Evolutionary conservation across 2,329 filamentous ascomycete genomes (phyloP).

Genomic region (Nigrospora osmanthi): DNA sequence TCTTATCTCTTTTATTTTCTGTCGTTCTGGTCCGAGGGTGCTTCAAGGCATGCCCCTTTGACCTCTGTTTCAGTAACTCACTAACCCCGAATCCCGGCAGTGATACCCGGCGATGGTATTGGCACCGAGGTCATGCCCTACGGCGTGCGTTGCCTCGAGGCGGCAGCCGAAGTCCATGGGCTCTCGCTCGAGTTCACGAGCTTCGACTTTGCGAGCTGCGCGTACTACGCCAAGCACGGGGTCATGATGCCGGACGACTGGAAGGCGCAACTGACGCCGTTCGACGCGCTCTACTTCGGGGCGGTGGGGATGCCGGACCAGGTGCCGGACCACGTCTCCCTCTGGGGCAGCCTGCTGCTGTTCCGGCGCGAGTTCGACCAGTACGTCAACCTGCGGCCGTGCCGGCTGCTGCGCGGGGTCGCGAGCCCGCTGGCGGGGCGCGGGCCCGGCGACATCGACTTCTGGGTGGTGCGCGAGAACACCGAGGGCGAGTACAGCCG

Average conservation of each 20-base stretch:
- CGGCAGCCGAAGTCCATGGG: constrained; percentile 36
- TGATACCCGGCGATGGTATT: constrained; percentile 63
- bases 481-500: constrained; percentile 58
- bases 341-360: constrained; percentile 60
- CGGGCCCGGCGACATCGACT: constrained; percentile 51
- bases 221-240: constrained; percentile 41
- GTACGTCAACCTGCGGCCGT: constrained; percentile 61
- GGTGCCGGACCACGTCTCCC: constrained; percentile 58
- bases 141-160: constrained; percentile 52
- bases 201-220: constrained; percentile 60
- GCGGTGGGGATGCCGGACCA: constrained; percentile 48
- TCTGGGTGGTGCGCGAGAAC: constrained; percentile 58
- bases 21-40: too few species aligned
- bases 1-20: too few species aligned
- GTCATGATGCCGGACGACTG: constrained; percentile 34
- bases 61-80: too few species aligned
- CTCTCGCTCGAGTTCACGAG: constrained; percentile 51
- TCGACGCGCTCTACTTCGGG: constrained; percentile 62
- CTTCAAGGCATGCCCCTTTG: too few species aligned
- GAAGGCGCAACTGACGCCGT: constrained; percentile 45
- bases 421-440: constrained; percentile 45
- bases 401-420: constrained; percentile 52
- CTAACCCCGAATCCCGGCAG: constrained; percentile 7
- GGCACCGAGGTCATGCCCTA: constrained; percentile 60
- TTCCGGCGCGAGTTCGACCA: constrained; percentile 62